A percentile compares a stretch with the other conserved stretches of the same genome.
phyloP scores from a whole-genome alignment of 768 basidiomycete species.

The Calocybe indica region DNA sequence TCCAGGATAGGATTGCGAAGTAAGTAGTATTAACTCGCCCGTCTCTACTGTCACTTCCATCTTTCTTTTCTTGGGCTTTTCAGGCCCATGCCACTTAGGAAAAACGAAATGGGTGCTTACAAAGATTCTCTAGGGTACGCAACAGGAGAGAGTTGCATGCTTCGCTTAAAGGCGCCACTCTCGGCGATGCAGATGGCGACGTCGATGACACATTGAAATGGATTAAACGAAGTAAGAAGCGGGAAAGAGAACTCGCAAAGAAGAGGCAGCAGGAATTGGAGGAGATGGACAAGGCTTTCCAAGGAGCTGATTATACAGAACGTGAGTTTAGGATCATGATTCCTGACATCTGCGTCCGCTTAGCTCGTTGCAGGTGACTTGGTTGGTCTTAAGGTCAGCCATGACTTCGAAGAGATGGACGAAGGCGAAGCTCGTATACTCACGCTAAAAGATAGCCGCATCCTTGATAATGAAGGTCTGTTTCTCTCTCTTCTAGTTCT shows the following conservation, averaged over 20 bases:
- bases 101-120: constrained; percentile 34
- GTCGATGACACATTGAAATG: constrained; percentile 80
- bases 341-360: neutral
- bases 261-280: constrained; percentile 81
- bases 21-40: constrained; percentile 46
- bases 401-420: constrained; percentile 87
- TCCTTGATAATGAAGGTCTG: constrained; percentile 91
- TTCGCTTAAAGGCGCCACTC: constrained; percentile 86
- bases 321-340: constrained; percentile 40
- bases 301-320: constrained; percentile 77
- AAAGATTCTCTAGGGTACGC: constrained; percentile 67
- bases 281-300: constrained; percentile 71
- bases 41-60: constrained; percentile 40
- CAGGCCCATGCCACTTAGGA: constrained; percentile 25
- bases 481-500: neutral
- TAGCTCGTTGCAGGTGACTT: constrained; percentile 62
- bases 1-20: constrained; percentile 80
- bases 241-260: constrained; percentile 81
- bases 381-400: constrained; percentile 90
- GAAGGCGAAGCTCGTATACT: constrained; percentile 95
- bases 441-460: constrained; percentile 92
- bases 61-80: constrained; percentile 29
- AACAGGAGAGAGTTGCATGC: constrained; percentile 91
- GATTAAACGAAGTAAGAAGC: constrained; percentile 89
- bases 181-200: constrained; percentile 81